Evolutionary conservation across 1,284 basidiomycete species (phyloP), one percentile per base, ranked within the genome.

Genomic region (Neolentinus lepideus): DNA sequence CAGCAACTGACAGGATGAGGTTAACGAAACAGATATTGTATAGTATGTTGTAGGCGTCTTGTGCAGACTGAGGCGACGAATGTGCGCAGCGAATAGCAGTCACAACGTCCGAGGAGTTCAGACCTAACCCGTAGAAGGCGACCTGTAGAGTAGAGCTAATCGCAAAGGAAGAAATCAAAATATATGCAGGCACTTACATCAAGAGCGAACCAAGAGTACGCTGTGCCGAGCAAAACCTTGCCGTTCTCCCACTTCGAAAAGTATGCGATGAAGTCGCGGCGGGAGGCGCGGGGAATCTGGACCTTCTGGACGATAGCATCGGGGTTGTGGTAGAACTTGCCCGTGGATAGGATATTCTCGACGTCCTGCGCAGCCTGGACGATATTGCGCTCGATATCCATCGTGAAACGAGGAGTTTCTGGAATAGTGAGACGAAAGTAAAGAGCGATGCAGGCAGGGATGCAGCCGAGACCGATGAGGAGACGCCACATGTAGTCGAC

Each of bases 371-470:
- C 64, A 10, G 89, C 89, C 65, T 88, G 85, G 63, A 81, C 75
- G 59, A 92, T 78, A 71, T 93, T 90, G 58, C 89, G 84, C 72
- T 93, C 89, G 62, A 94, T 82, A 72, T 93, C 91, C 84, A 94
- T 90, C 57, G 90, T 94, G 78, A 90, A 95, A 62, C 91, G 88
- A 35, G 90, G 83, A 0, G 86, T 88, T 67, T 90, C 87, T 3
- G 86, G 85, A 59, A 90, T 86, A 21, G 85, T 88, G 16, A 90
- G 77, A 61, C 88, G 86, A 78, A 86, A 88, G 72, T 88, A 90
- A 45, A 90, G 78, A 4, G 86, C 86, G 52, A 85, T 66, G 29
- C 74, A 74, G 56, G 78, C 85, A 3, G 88, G 88, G 33, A 90
- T 73, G 56, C 83, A 82, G 27, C 85, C 85, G 47, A 90, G 75